These are phyloP conservation scores for Luffa acutangula DNA, from an alignment of 306 rosid genomes.

Conservation along the genomic window DNA sequence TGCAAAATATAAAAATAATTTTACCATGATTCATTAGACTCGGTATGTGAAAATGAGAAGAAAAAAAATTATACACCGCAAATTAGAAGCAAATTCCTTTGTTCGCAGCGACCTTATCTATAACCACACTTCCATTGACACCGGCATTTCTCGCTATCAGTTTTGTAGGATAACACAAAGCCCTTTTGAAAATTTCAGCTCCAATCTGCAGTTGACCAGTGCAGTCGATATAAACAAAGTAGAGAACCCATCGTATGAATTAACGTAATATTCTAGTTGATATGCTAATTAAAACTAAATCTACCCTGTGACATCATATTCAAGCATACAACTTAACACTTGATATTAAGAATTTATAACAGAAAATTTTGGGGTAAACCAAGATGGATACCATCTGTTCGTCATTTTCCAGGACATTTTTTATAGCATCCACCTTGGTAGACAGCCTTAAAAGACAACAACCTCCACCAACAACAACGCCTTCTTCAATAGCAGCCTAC, in stretches of 20 bases:
- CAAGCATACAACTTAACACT: background rate
- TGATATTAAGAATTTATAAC: background rate
- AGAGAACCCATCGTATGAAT: background rate
- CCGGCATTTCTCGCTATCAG: constrained; percentile 91
- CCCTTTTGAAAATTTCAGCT: constrained; percentile 81
- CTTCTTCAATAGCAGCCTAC: constrained; percentile 95
- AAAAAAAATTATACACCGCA: background rate
- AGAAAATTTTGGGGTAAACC: background rate
- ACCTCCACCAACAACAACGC: constrained; percentile 94
- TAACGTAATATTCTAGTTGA: background rate
- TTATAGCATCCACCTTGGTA: constrained; percentile 53
- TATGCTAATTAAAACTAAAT: background rate
- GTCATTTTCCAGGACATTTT: constrained; percentile 57
- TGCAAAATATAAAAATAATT: constrained; percentile 16
- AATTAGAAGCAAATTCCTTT: constrained; percentile 16
- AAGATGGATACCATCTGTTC: constrained; percentile 54
- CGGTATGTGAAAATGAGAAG: constrained; percentile 5
- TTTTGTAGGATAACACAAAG: constrained; percentile 70
- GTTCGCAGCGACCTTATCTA: constrained; percentile 55
- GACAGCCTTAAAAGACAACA: constrained; percentile 86
- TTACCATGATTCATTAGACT: constrained; percentile 10
- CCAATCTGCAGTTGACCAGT: constrained; percentile 47
- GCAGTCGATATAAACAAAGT: background rate
- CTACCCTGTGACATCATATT: background rate
- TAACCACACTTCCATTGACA: constrained; percentile 68